Evolutionary conservation across 2,329 filamentous ascomycete genomes (phyloP).

Genomic region (Xylariomycetidae sp.): DNA sequence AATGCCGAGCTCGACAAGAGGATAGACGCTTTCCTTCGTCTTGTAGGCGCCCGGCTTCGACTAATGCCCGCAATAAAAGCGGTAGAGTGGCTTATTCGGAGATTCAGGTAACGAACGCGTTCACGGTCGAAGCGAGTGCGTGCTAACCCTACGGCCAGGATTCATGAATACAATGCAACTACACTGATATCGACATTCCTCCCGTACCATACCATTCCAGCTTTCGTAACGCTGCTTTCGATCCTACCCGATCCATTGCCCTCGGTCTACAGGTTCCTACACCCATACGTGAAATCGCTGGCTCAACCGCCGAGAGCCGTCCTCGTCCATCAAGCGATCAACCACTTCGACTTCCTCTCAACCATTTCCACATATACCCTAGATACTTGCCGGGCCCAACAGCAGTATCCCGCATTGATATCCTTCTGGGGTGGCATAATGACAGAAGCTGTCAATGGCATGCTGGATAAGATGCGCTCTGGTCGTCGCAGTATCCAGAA

Average conservation of each 20-base stretch:
- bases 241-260: conserved; percentile 76
- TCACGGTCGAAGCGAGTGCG: no score
- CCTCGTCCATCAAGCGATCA: conserved; percentile 76
- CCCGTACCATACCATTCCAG: conserved; percentile 81
- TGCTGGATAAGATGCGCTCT: conserved; percentile 71
- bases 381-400: conserved; percentile 62
- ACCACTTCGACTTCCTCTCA: conserved; percentile 69
- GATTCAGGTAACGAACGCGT: conserved; percentile 87
- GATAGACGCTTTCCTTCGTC: conserved; percentile 74
- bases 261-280: conserved; percentile 72
- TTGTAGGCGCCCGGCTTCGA: conserved; percentile 70
- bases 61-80: conserved; percentile 85
- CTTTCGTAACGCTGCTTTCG: conserved; percentile 79
- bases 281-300: conserved; percentile 75
- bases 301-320: conserved; percentile 72
- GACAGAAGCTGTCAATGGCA: conserved; percentile 77
- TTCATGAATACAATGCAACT: conserved; percentile 85
- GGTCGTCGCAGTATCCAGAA: conserved; percentile 70
- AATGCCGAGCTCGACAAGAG: conserved; percentile 75
- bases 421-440: conserved; percentile 89
- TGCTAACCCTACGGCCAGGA: conserved; percentile 43
- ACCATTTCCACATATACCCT: conserved; percentile 74
- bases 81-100: conserved; percentile 87
- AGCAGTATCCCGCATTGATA: conserved; percentile 71
- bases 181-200: conserved; percentile 78